Evolutionary conservation across 2,329 filamentous ascomycete genomes (phyloP), one percentile per base, ranked within the genome.

Genomic region (Penicillium sp.): DNA sequence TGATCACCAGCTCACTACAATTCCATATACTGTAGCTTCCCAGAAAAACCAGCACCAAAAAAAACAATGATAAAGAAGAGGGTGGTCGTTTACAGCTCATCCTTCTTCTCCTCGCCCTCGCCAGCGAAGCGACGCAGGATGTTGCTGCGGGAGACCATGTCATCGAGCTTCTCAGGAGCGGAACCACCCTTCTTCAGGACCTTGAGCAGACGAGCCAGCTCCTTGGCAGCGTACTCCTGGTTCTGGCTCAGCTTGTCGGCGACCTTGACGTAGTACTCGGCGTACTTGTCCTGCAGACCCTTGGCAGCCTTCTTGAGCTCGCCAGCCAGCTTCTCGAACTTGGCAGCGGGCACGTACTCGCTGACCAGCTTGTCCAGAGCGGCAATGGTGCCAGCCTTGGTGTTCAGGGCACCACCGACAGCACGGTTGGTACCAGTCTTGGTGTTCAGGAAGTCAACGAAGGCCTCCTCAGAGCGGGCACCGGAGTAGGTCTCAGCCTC

Each of bases 231-330:
- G 72, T 91, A 97, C 52, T 82, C 88, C 60, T 89, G 83, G 78
- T 89, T 96, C 75, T 88, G 82, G 72, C 81, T 83, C 62, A 95
- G 80, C 86, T 97, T 98, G 74, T 91, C 86, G 60, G 95, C 89
- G 54, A 96, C 92, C 74, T 91, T 91, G 74, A 95, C 82, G 77
- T 99, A 98, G 85, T 99, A 99, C 78, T 93, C 85, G 47, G 91
- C 91, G 72, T 93, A 96, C 81, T 91, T 91, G 76, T 88, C 87
- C 78, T 88, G 85, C 52, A 95, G 75, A 51, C 77, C 80, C 67
- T 83, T 83, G 23, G 88, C 88, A 60, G 86, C 85, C 79, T 89
- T 88, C 80, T 89, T 88, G 53, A 90, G 82, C 77, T 96, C 89
- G 44, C 82, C 82, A 33, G 85, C 81, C 23, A 92, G 84, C 62